Evolutionary conservation across 805 yeast genomes (phyloP), one percentile per base, ranked within the genome.

Genomic region (Lipomyces yamadae): DNA sequence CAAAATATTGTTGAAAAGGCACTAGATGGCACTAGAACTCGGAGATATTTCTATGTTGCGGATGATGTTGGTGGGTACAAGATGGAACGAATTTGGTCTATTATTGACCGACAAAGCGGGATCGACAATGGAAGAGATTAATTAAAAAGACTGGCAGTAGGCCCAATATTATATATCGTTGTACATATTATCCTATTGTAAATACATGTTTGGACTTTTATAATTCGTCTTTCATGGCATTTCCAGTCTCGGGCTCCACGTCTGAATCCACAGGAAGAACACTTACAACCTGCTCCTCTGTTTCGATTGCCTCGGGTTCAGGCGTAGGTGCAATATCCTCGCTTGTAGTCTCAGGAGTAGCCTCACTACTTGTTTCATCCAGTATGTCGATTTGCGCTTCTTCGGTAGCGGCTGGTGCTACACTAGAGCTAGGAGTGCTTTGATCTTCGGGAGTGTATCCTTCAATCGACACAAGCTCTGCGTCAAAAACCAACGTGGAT

Each of bases 71-170:
- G 96, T 1, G 96, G 96, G 1, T 78, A 89, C 75, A 85, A 86
- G 70, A 91, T 91, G 96, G 95, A 91, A 73, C 79, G 97, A 63
- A 78, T 91, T 4, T 88, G 96, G 94, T 92, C 93, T 0, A 84
- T 90, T n/a, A 85, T 89, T 0, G 96, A 91, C 74, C 79, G 79
- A 59, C 86, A 88, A 67, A 80, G 86, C 58, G 91, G 88, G 0
- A 79, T 89, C 10, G 83, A 89, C 72, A 88, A 88, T 69, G 95
- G 95, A 4, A 80, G 96, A 67, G 62, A 57, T 29, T 61, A 60
- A 33, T 2, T 2, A 18, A 29, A 45, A 37, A 13, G 15, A 37
- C 13, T 37, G 39, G 15, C 10, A 37, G 39, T 37, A 11, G 39
- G 37, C 15, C 39, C 39, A 52, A 52, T 30, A 53, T 15, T n/a